Evolutionary conservation across 176 grass and related monocot species (phyloP), one percentile per base, ranked within the genome.

Genomic region (Eragrostis nindensis): DNA sequence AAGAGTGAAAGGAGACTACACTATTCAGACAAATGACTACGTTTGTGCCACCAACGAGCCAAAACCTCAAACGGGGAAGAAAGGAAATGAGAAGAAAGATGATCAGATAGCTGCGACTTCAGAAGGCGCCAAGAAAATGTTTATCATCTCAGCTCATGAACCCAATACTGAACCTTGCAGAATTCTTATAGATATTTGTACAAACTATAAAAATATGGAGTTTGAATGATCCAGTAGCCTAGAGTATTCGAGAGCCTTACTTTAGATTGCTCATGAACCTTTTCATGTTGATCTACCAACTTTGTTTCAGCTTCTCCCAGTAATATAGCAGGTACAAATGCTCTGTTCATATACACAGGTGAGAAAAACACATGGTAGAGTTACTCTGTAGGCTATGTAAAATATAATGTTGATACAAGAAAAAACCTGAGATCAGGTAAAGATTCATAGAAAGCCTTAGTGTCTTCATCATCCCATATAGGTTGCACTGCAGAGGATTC

Each of bases 241-340:
- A 56, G 38, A 36, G 32, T 52, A 52, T 52, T 52, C 16, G 49
- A 79, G 62, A 91, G 69, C 72, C 90, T 99, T 95, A 99, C 96
- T 83, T 24, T 87, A 80, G 83, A 87, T 85, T 89, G 95, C 55
- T 98, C 95, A 62, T 80, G 84, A 25, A 67, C 80, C 78, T 95
- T 95, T 30, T 69, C 1, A 11, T 94, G 89, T 73, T 92, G 95
- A 53, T 95, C 92, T 73, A 68, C 91, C 19, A 56, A 82, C 68
- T 93, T 99, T 62, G 89, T 82, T 81, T 99, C 96, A 30, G 83
- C 77, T 77, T 95, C 96, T 91, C 96, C 96, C 73, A 99, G 66
- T 62, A 95, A 70, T 67, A 95, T 87, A 85, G 90, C 90, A 83
- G 93, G 93, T 73, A 95, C 93, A 61, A 92, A 92, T 52, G 87